Conservation (phyloP, 2,329 filamentous ascomycete genomes). For the Malbranchea cinnamomea region DNA sequence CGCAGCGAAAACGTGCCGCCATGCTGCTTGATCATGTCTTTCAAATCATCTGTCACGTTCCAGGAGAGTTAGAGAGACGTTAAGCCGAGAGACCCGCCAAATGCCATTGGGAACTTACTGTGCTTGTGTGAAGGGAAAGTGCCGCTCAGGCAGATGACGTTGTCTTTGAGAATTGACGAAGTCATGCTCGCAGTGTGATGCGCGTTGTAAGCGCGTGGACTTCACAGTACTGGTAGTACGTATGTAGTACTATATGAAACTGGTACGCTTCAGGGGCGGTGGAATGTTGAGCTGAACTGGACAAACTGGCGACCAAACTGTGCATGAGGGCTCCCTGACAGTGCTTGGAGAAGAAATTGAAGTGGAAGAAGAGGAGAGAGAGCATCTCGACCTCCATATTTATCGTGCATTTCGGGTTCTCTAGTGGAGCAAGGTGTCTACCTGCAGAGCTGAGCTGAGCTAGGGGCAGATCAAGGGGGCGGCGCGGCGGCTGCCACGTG, state of each 20-base stretch:
- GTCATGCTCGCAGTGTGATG: too few species aligned
- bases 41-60: slow-evolving; percentile 17
- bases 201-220: too few species aligned
- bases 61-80: slow-evolving; percentile 1
- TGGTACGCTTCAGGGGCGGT: too few species aligned
- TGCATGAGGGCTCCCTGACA: too few species aligned
- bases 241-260: too few species aligned
- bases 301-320: too few species aligned
- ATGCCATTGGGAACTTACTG: slow-evolving; percentile 15
- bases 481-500: slow-evolving; percentile 15
- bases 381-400: too few species aligned
- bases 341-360: neutral
- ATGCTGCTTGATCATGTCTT: slow-evolving; percentile 18
- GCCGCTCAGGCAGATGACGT: slow-evolving; percentile 43
- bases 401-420: too few species aligned
- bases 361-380: neutral
- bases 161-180: slow-evolving; percentile 16
- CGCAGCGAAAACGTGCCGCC: slow-evolving; percentile 21
- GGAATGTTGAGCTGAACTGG: too few species aligned
- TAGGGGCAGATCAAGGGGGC: slow-evolving; percentile 7
- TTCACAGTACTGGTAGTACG: too few species aligned
- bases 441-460: neutral
- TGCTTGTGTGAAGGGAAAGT: slow-evolving; percentile 43
- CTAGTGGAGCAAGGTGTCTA: neutral
- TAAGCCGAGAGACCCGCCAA: neutral